A percentile compares a stretch with the other conserved stretches of the same genome.
These are phyloP conservation scores for Cutaneotrichosporon cavernicola DNA, from an alignment of 1,284 basidiomycete genomes.

Conservation along the genomic window DNA sequence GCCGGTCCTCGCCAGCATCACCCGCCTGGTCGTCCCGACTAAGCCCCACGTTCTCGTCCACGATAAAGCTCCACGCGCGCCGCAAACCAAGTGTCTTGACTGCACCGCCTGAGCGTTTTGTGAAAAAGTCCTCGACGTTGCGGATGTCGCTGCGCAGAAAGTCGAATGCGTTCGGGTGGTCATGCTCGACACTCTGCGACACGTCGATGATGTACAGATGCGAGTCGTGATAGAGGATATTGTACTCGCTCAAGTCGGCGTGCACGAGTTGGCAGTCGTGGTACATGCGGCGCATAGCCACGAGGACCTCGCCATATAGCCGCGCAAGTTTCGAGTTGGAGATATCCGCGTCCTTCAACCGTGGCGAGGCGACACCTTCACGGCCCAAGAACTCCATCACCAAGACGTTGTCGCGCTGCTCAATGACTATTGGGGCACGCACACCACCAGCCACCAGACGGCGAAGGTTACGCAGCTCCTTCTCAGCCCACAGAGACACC, in stretches of 20 bases:
- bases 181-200: slow-evolving; percentile 96
- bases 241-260: slow-evolving; percentile 98
- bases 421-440: slow-evolving; percentile 80
- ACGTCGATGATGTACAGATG: slow-evolving; percentile 97
- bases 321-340: slow-evolving; percentile 55
- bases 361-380: slow-evolving; percentile 72
- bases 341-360: slow-evolving; percentile 80
- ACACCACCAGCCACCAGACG: slow-evolving; percentile 79
- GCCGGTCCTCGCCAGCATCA: slow-evolving; percentile 48
- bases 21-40: slow-evolving; percentile 33
- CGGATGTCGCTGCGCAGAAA: slow-evolving; percentile 90
- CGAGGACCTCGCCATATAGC: slow-evolving; percentile 79
- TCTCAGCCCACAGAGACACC: slow-evolving; percentile 98
- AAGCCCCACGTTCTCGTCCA: slow-evolving; percentile 56
- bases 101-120: slow-evolving; percentile 61
- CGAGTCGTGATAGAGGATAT: slow-evolving; percentile 69
- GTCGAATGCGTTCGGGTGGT: slow-evolving; percentile 93
- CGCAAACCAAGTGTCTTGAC: slow-evolving; percentile 75
- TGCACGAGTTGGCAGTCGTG: slow-evolving; percentile 91
- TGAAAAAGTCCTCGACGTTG: slow-evolving; percentile 92
- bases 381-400: slow-evolving; percentile 93
- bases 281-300: slow-evolving; percentile 80
- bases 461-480: slow-evolving; percentile 94
- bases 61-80: slow-evolving; percentile 84
- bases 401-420: slow-evolving; percentile 93